Evolutionary conservation across 805 yeast species (phyloP).

Genomic region (Wickerhamomyces strasburgensis): DNA sequence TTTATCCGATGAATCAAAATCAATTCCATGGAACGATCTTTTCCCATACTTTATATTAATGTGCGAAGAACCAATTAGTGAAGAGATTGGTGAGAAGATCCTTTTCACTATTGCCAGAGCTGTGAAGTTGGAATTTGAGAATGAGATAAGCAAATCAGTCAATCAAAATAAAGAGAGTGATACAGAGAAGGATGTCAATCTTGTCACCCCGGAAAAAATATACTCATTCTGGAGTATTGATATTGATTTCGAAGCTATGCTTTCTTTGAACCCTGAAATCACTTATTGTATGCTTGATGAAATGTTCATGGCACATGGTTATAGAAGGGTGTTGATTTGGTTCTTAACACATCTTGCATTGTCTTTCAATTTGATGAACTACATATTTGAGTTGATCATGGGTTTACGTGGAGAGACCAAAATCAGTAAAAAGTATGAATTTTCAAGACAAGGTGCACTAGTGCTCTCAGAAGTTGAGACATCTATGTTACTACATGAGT

Average conservation of each 20-base stretch:
- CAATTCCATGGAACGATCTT: slow-evolving; percentile 23
- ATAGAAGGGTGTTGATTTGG: slow-evolving; percentile 62
- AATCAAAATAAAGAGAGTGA: slow-evolving; percentile 20
- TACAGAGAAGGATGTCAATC: slow-evolving; percentile 25
- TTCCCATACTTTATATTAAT: slow-evolving; percentile 22
- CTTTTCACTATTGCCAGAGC: slow-evolving; percentile 50
- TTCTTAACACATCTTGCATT: slow-evolving; percentile 58
- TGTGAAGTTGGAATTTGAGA: slow-evolving; percentile 39
- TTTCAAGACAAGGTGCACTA: slow-evolving; percentile 55
- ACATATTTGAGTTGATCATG: slow-evolving; percentile 54
- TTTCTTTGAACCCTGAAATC: slow-evolving; percentile 46
- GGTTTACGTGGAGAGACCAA: slow-evolving; percentile 48
- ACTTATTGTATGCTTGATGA: slow-evolving; percentile 61
- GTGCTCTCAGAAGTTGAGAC: slow-evolving; percentile 53
- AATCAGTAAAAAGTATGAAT: slow-evolving; percentile 26
- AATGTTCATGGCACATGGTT: slow-evolving; percentile 63
- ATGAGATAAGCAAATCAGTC: slow-evolving; percentile 24
- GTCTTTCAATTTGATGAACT: slow-evolving; percentile 52
- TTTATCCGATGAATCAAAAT: slow-evolving; percentile 10
- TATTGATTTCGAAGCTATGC: slow-evolving; percentile 45
- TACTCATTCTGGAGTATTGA: slow-evolving; percentile 41
- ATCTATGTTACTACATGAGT: slow-evolving; percentile 66
- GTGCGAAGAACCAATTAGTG: slow-evolving; percentile 24
- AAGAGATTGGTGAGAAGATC: slow-evolving; percentile 33
- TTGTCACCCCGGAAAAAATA: slow-evolving; percentile 45